Evolutionary conservation across 2,329 filamentous ascomycete species (phyloP).

Genomic region (Pseudogymnoascus sp.): DNA sequence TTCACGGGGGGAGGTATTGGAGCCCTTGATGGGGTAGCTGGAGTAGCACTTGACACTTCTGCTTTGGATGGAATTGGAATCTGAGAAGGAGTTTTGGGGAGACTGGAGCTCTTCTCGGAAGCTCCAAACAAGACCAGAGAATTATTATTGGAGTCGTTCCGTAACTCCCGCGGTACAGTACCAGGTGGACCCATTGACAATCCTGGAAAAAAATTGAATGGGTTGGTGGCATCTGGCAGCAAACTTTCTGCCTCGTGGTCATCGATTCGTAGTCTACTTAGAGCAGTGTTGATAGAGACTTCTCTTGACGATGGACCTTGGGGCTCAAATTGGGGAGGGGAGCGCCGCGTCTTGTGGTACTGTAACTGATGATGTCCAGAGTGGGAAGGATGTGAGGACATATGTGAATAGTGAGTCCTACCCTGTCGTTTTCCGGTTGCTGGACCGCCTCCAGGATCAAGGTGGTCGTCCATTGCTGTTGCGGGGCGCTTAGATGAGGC

Average conservation of each 20-base stretch:
- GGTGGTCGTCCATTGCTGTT: constrained; percentile 32
- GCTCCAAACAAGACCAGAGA: constrained; percentile 24
- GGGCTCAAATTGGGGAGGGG: background rate
- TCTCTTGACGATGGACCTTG: constrained; percentile 30
- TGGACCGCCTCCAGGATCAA: constrained; percentile 26
- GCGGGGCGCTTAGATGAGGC: constrained; percentile 36
- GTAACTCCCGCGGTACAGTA: constrained; percentile 18
- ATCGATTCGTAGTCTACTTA: constrained; percentile 29
- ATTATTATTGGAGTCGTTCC: constrained; percentile 19
- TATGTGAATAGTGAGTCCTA: constrained; percentile 36
- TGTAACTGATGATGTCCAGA: constrained; percentile 5
- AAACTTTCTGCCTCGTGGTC: constrained; percentile 13
- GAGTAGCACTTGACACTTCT: constrained; percentile 19
- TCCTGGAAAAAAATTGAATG: background rate
- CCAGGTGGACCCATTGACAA: constrained; percentile 12
- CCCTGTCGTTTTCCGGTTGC: constrained; percentile 42
- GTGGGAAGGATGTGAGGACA: constrained; percentile 21
- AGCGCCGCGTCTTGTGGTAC: background rate
- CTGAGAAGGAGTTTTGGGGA: constrained; percentile 29
- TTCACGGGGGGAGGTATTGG: constrained; percentile 35
- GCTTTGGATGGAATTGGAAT: constrained; percentile 28
- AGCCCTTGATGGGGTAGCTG: constrained; percentile 36
- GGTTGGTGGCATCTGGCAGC: background rate
- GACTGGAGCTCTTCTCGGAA: constrained; percentile 1
- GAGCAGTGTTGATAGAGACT: constrained; percentile 32